Percentiles rank a stretch among this genome's conserved stretches.
phyloP scores from a whole-genome alignment of 1,139 yeast species.

The Saccharomyces hybrid region DNA sequence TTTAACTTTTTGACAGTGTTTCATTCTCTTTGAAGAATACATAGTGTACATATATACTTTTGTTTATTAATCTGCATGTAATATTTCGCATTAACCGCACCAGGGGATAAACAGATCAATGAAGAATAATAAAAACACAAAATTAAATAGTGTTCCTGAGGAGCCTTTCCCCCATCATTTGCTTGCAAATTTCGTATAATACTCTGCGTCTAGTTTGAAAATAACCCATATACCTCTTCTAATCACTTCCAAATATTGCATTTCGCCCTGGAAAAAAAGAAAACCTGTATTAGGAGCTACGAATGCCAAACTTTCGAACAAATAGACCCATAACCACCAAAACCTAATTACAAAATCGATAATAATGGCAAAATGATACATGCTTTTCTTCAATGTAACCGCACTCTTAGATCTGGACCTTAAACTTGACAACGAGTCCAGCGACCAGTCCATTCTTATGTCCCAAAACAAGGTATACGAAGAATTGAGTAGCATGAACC shows the following conservation, averaged over 20 bases:
- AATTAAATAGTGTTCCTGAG: not conserved
- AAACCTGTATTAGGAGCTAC: not conserved
- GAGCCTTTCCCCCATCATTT: not conserved
- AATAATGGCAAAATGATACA: slow-evolving; percentile 48
- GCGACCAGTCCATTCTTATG: slow-evolving; percentile 79
- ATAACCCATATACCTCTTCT: slow-evolving; percentile 89
- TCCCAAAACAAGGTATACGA: slow-evolving; percentile 84
- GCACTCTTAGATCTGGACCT: slow-evolving; percentile 11
- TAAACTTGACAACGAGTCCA: slow-evolving; percentile 41
- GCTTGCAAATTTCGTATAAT: slow-evolving; percentile 16
- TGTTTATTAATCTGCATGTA: not conserved
- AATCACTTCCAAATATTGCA: slow-evolving; percentile 65
- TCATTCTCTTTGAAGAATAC: not conserved
- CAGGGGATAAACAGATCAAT: not conserved
- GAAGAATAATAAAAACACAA: no score
- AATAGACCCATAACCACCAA: slow-evolving; percentile 58
- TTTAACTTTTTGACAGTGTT: not conserved
- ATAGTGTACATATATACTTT: not conserved
- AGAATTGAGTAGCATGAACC: slow-evolving; percentile 45
- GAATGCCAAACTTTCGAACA: not conserved
- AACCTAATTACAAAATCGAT: slow-evolving; percentile 61
- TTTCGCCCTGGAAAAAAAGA: slow-evolving; percentile 43
- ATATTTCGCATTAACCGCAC: not conserved
- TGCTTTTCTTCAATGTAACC: slow-evolving; percentile 29
- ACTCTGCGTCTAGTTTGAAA: slow-evolving; percentile 75